These are phyloP conservation scores for Penicillium roqueforti DNA, from an alignment of 495 filamentous ascomycete genomes.

Conservation along the genomic window DNA sequence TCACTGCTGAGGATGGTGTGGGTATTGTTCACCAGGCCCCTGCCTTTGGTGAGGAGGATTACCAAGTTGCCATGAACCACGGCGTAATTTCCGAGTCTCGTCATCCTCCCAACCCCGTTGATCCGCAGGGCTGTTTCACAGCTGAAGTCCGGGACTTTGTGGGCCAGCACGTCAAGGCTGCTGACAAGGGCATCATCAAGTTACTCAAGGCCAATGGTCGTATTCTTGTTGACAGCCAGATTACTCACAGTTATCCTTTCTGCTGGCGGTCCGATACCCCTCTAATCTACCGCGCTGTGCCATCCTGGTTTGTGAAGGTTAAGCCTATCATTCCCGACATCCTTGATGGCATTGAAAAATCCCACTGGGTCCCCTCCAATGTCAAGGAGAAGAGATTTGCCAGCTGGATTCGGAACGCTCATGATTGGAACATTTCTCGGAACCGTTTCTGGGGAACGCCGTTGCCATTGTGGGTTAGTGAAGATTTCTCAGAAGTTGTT, in stretches of 20 bases:
- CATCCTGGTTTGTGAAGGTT: constrained; percentile 94
- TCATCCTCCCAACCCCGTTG: constrained; percentile 83
- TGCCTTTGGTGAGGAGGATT: constrained; percentile 96
- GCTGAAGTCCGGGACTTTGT: constrained; percentile 76
- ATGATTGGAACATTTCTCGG: constrained; percentile 94
- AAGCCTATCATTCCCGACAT: constrained; percentile 81
- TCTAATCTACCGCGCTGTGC: constrained; percentile 89
- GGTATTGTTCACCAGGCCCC: constrained; percentile 96
- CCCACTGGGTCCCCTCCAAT: constrained; percentile 90
- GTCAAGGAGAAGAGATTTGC: constrained; percentile 91
- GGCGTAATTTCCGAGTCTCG: constrained; percentile 76
- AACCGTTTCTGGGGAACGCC: constrained; percentile 98
- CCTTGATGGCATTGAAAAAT: constrained; percentile 81
- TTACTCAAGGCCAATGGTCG: constrained; percentile 76
- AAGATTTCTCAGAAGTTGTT: constrained; percentile 79
- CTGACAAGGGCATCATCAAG: constrained; percentile 94
- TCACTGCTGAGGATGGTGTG: constrained; percentile 88
- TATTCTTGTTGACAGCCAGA: constrained; percentile 81
- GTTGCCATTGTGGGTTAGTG: constrained; percentile 86
- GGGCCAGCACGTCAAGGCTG: constrained; percentile 89
- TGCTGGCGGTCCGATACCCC: constrained; percentile 96
- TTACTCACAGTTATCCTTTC: constrained; percentile 92
- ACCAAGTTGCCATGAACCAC: constrained; percentile 70
- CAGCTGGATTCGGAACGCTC: constrained; percentile 84
- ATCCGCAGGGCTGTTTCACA: constrained; percentile 78